Conservation (phyloP, 2,329 filamentous ascomycete genomes). For the Hypocrella siamensis region DNA sequence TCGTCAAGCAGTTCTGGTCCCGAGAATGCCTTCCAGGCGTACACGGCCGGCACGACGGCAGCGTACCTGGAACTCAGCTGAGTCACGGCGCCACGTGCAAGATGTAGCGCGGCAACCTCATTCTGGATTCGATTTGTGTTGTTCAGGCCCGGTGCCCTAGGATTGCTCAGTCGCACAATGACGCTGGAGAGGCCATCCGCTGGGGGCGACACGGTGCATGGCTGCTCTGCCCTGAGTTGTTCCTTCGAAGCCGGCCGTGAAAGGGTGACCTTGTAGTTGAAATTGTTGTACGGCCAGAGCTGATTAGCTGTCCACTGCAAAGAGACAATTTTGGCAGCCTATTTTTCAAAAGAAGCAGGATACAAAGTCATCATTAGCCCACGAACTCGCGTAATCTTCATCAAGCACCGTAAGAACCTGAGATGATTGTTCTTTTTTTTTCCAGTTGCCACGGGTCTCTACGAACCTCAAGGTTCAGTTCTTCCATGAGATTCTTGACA, state of each 20-base stretch:
- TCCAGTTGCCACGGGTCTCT: background rate
- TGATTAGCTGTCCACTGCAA: background rate
- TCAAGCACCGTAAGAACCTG: too few species aligned
- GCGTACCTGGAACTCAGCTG: background rate
- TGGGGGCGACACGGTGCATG: background rate
- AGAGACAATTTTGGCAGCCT: background rate
- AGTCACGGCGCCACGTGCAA: background rate
- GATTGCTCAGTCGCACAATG: constrained; percentile 1
- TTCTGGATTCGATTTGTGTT: constrained; percentile 1
- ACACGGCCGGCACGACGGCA: background rate
- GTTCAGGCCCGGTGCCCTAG: background rate
- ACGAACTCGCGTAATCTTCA: background rate
- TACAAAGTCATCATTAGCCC: background rate
- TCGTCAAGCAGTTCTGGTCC: background rate
- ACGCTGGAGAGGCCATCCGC: background rate
- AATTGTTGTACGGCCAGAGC: background rate
- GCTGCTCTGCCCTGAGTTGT: background rate
- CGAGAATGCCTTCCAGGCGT: background rate
- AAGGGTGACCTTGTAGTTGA: background rate
- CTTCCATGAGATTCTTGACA: background rate
- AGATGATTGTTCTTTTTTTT: too few species aligned
- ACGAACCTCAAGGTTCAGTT: background rate
- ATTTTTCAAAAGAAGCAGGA: too few species aligned
- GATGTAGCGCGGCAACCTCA: constrained; percentile 1
- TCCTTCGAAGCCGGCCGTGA: background rate